Conservation (phyloP, 108 stramenopile genomes). For the Hondaea fermentalgiana region DNA sequence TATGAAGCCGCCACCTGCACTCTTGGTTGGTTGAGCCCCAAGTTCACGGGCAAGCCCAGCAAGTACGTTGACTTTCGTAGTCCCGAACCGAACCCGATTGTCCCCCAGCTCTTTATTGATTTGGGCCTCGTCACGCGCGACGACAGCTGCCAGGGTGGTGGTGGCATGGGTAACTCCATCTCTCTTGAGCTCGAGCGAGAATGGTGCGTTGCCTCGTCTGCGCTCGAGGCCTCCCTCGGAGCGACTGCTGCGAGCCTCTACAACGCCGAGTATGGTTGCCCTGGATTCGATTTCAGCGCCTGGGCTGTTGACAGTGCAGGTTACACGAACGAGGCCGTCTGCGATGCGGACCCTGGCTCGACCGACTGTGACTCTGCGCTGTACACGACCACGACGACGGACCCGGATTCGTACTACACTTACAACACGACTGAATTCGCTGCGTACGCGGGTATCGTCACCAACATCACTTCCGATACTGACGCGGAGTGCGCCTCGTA, state of each 20-base stretch:
- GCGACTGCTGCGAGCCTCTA: neutral
- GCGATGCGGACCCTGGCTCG: neutral
- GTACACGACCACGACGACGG: neutral
- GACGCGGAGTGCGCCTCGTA: neutral
- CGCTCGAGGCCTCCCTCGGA: neutral
- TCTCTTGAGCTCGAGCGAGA: neutral
- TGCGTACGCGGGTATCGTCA: neutral
- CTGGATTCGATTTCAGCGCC: neutral
- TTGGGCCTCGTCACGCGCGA: neutral
- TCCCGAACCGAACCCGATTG: neutral
- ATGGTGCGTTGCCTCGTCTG: neutral
- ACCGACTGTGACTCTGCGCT: neutral
- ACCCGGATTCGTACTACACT: neutral
- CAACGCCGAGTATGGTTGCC: neutral
- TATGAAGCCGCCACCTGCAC: neutral
- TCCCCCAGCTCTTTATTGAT: neutral
- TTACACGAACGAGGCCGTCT: neutral
- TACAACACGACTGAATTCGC: neutral
- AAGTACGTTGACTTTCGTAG: neutral
- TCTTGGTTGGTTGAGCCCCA: neutral
- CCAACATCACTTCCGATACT: neutral
- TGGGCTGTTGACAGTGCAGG: neutral
- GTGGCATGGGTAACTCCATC: neutral
- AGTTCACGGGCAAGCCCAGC: neutral
- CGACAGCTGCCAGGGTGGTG: neutral